Evolutionary conservation across 768 basidiomycete species (phyloP).

Genomic region (Tylopilus cervinicoccineus): DNA sequence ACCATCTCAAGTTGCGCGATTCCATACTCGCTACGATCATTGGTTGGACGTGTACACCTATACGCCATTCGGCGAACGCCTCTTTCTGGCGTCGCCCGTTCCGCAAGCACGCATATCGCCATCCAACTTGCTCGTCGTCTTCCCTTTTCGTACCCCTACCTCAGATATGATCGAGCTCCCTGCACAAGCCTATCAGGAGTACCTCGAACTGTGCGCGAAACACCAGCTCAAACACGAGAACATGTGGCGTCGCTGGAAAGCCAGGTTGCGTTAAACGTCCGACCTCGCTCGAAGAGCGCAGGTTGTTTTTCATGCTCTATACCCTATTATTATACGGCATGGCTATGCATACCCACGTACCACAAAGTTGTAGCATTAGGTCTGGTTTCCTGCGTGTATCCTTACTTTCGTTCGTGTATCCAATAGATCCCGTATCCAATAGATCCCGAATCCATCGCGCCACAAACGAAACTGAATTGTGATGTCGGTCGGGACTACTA

Average conservation of each 20-base stretch:
- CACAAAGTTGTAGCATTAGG: slow-evolving; percentile 24
- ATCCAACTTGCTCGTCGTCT: slow-evolving; percentile 56
- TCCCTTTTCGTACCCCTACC: slow-evolving; percentile 34
- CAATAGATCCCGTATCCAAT: slow-evolving; percentile 5
- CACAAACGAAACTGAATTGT: neutral
- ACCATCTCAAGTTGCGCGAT: slow-evolving; percentile 44
- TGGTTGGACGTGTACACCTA: slow-evolving; percentile 67
- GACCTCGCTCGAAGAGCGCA: neutral
- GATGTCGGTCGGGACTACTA: neutral
- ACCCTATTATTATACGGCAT: neutral
- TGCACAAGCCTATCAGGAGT: slow-evolving; percentile 54
- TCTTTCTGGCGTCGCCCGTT: slow-evolving; percentile 59
- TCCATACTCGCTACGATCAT: slow-evolving; percentile 51
- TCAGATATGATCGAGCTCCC: slow-evolving; percentile 65
- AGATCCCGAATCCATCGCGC: neutral
- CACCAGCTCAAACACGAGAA: slow-evolving; percentile 55
- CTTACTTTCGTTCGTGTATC: slow-evolving; percentile 16
- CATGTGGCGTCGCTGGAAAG: slow-evolving; percentile 51
- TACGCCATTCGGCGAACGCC: slow-evolving; percentile 57
- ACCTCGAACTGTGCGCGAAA: slow-evolving; percentile 47
- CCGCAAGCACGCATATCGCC: slow-evolving; percentile 61
- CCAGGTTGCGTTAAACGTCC: slow-evolving; percentile 20
- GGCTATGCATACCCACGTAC: slow-evolving; percentile 7
- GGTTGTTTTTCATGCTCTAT: slow-evolving; percentile 1
- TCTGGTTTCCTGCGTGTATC: slow-evolving; percentile 14